Conservation (phyloP, 2,329 filamentous ascomycete species). For the Beauveria brongniartii region DNA sequence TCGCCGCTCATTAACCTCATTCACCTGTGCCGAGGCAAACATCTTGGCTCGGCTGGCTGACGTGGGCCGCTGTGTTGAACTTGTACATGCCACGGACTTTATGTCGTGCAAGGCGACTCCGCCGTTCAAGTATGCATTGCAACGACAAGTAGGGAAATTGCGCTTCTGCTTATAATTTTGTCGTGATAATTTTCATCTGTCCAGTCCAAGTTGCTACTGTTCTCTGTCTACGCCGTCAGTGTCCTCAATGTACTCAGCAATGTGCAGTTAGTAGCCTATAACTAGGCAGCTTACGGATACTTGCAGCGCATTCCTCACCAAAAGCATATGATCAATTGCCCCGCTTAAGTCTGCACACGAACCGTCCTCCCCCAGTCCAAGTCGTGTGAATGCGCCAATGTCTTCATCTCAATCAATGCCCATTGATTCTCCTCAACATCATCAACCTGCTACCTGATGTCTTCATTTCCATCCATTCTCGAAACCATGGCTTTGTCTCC, state of each 20-base stretch:
- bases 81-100: not conserved
- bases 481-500: not conserved
- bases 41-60: not conserved
- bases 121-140: not conserved
- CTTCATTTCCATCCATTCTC: not conserved
- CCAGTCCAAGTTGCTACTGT: not conserved
- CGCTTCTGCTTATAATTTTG: too few species aligned
- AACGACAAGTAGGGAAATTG: not conserved
- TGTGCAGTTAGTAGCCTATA: not conserved
- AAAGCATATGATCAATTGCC: not conserved
- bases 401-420: too few species aligned
- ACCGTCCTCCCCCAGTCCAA: not conserved
- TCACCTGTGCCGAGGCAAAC: constrained; percentile 6
- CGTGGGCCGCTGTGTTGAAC: not conserved
- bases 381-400: too few species aligned
- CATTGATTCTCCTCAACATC: not conserved
- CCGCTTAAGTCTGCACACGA: not conserved
- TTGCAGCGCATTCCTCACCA: not conserved
- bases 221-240: not conserved
- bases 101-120: not conserved
- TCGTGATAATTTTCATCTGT: not conserved
- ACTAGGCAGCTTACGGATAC: too few species aligned
- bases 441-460: not conserved
- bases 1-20: not conserved
- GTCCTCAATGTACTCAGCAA: not conserved